Percentiles rank a stretch among this genome's conserved stretches.
phyloP scores from a whole-genome alignment of 2,329 filamentous ascomycete genomes.

The Apiospora marii region DNA sequence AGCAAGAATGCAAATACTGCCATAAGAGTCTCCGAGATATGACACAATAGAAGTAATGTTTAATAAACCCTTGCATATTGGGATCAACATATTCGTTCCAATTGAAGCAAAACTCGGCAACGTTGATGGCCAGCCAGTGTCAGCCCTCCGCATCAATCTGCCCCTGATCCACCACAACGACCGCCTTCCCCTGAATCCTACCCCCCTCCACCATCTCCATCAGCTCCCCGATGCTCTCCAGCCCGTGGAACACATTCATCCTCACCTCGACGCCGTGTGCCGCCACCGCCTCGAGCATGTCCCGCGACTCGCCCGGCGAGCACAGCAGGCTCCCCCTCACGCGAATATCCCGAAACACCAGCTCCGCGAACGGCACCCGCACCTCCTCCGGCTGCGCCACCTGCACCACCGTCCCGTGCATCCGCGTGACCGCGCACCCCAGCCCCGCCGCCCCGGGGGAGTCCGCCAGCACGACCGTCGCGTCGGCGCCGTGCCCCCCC shows the following conservation, averaged over 20 bases:
- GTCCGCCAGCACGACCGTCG: conserved; percentile 62
- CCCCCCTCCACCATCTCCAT: conserved; percentile 58
- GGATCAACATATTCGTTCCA: no score
- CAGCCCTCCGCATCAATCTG: conserved; percentile 40
- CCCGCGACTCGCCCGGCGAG: conserved; percentile 51
- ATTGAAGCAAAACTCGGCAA: not conserved
- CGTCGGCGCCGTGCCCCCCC: conserved; percentile 56
- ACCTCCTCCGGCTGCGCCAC: conserved; percentile 67
- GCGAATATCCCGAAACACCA: conserved; percentile 39
- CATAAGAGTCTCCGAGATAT: no score
- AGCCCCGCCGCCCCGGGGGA: conserved; percentile 56
- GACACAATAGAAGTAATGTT: not conserved
- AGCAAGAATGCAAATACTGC: no score
- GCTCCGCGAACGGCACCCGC: conserved; percentile 67
- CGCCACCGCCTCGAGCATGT: conserved; percentile 56
- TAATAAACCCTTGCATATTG: not conserved
- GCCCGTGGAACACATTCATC: conserved; percentile 59
- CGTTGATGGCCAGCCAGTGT: no score
- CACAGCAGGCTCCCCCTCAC: conserved; percentile 47
- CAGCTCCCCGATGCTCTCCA: conserved; percentile 60
- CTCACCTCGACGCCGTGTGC: conserved; percentile 56
- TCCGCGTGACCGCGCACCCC: conserved; percentile 63
- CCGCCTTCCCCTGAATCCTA: conserved; percentile 61
- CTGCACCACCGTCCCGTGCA: conserved; percentile 66
- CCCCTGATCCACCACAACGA: conserved; percentile 58